Percentiles rank a stretch among this genome's conserved stretches.
Evolutionary conservation across 176 grass and related monocot genomes (phyloP).

Genomic region (Oryza longistaminata): DNA sequence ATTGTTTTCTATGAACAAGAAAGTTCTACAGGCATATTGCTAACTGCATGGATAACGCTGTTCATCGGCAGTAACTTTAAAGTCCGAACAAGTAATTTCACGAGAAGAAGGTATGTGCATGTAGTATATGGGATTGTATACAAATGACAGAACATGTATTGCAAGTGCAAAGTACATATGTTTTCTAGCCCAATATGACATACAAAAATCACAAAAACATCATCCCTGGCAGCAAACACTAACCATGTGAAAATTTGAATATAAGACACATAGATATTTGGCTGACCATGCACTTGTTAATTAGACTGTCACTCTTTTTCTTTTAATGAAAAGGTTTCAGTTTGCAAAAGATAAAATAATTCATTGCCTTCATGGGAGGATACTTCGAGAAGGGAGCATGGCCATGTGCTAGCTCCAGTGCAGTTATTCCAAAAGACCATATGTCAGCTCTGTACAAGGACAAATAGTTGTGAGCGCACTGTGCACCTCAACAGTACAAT

Average conservation of each 20-base stretch:
- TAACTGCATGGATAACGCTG: not conserved
- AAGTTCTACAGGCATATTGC: constrained; percentile 14
- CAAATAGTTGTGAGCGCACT: constrained; percentile 16
- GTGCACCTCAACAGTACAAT: constrained; percentile 13
- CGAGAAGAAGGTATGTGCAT: not conserved
- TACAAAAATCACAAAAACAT: constrained; percentile 1
- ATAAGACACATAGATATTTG: not conserved
- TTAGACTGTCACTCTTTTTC: not conserved
- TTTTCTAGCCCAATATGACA: not conserved
- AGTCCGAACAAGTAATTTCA: constrained; percentile 10
- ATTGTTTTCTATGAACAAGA: constrained; percentile 13
- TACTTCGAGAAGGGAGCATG: constrained; percentile 88
- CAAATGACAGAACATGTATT: not conserved
- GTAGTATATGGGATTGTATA: constrained; percentile 9
- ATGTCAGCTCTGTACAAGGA: constrained; percentile 66
- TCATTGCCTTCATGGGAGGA: constrained; percentile 76
- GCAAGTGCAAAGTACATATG: not conserved
- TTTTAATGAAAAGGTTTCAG: not conserved
- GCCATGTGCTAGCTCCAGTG: constrained; percentile 74
- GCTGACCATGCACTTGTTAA: not conserved
- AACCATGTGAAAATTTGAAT: constrained; percentile 10
- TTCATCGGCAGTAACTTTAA: not conserved
- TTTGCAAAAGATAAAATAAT: constrained; percentile 4
- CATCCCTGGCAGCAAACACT: constrained; percentile 15
- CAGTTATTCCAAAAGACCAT: constrained; percentile 88